Evolutionary conservation across 495 filamentous ascomycete genomes (phyloP), one percentile per base, ranked within the genome.

Genomic region (Aspergillus wentii): DNA sequence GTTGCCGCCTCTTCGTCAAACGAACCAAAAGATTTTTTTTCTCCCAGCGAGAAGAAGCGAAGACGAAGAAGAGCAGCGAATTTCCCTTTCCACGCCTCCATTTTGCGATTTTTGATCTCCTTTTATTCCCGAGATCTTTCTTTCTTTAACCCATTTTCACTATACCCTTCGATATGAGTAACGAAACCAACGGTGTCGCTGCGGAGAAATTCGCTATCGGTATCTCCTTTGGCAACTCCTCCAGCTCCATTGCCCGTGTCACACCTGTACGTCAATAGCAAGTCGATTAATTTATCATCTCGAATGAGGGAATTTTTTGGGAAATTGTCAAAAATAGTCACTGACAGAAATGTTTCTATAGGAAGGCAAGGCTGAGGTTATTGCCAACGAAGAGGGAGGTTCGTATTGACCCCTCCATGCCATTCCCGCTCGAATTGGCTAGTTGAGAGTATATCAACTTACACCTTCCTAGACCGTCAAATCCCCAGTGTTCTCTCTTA

Each of bases 351-450:
- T 17, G 17, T 10, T n/a, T 26, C 13, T 53, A 45, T 51, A 83
- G 72, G 92, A 97, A 51, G 91, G 90, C 62, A 94, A 91, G 68
- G 83, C 88, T 44, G 88, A 95, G 59, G 91, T 98, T 52, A 97
- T 98, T 64, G 92, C 94, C 41, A 97, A 98, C 66, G 94, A 98
- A 67, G 92, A 97, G 65, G 92, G 92, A 77, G 88, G 88, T 92
- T 57, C 58, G 82, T 54, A n/a, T n/a, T n/a, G n/a, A n/a, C n/a
- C n/a, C n/a, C n/a, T n/a, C n/a, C n/a, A n/a, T 20, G 13, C n/a
- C 7, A 37, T 20, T 32, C 28, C 17, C 15, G 30, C 29, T 33
- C 21, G 15, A 20, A 23, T 27, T 23, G 11, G 13, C 8, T 20
- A 47, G 35, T 28, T 25, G 30, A 27, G 17, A 17, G 29, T 21